These are phyloP conservation scores for Ogataea naganishii DNA, from an alignment of 805 yeast species.

Conservation along the genomic window DNA sequence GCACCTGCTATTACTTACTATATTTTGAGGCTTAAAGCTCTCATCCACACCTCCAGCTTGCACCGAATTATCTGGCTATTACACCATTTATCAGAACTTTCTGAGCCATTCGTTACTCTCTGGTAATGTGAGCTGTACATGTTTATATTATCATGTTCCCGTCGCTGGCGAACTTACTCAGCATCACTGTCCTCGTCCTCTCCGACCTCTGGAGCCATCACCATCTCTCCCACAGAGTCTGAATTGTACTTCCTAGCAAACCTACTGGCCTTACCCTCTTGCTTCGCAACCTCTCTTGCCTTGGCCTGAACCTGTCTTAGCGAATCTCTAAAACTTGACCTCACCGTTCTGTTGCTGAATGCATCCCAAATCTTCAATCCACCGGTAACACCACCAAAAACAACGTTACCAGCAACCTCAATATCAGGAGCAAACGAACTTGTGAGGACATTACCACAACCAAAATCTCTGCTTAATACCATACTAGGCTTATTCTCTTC, in stretches of 20 bases:
- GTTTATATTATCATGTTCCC: too few relatives aligned
- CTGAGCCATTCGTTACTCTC: too few relatives aligned
- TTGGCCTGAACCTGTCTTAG: constrained; percentile 41
- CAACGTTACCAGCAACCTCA: constrained; percentile 77
- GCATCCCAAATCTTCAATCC: constrained; percentile 90
- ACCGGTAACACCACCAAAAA: constrained; percentile 80
- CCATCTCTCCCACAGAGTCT: constrained; percentile 39
- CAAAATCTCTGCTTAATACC: constrained; percentile 87
- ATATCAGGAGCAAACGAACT: constrained; percentile 78
- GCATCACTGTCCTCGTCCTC: constrained; percentile 47
- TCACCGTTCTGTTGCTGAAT: constrained; percentile 71
- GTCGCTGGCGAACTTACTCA: too few relatives aligned
- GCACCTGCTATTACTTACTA: too few relatives aligned
- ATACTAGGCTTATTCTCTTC: constrained; percentile 56
- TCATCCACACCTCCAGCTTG: too few relatives aligned
- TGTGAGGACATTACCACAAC: constrained; percentile 85
- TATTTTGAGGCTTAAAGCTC: too few relatives aligned
- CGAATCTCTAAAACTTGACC: constrained; percentile 56
- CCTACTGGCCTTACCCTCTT: constrained; percentile 57
- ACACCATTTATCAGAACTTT: too few relatives aligned
- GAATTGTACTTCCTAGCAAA: constrained; percentile 61
- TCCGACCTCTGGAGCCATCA: constrained; percentile 57
- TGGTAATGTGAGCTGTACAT: too few relatives aligned
- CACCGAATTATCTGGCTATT: too few relatives aligned
- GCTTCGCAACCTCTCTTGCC: constrained; percentile 51